Percentiles rank a stretch among this genome's conserved stretches.
These are phyloP conservation scores for Thielaviopsis euricoi DNA, from an alignment of 2,329 filamentous ascomycete genomes.

Conservation along the genomic window DNA sequence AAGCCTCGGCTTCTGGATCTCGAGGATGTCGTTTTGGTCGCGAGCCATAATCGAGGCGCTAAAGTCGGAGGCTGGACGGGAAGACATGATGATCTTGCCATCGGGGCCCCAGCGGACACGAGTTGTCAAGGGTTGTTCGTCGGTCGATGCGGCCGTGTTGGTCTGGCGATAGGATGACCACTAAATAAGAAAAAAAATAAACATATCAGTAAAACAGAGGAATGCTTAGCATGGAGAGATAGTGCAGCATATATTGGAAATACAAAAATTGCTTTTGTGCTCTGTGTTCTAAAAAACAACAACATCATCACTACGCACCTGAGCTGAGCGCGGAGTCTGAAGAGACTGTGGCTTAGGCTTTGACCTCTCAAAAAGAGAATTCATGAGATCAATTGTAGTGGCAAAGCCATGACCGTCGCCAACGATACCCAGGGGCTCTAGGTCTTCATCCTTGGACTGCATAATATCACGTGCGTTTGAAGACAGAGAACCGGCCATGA, in stretches of 20 bases:
- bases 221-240: neutral
- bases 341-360: conserved; percentile 37
- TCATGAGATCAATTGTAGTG: conserved; percentile 91
- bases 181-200: conserved; percentile 34
- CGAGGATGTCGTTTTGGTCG: conserved; percentile 17
- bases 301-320: conserved; percentile 56
- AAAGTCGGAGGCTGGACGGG: conserved; percentile 14
- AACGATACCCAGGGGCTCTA: conserved; percentile 12
- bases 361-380: conserved; percentile 70
- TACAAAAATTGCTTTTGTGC: neutral
- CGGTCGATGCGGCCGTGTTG: conserved; percentile 36
- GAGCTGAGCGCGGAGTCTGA: conserved; percentile 48
- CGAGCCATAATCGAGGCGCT: neutral
- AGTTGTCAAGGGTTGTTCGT: conserved; percentile 18
- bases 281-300: conserved; percentile 19
- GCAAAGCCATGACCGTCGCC: conserved; percentile 51
- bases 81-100: conserved; percentile 50
- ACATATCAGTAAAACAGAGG: conserved; percentile 14
- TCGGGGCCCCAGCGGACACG: conserved; percentile 67
- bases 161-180: conserved; percentile 73
- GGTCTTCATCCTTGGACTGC: conserved; percentile 5
- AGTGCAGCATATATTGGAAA: conserved; percentile 1
- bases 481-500: conserved; percentile 15
- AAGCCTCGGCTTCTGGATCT: conserved; percentile 37
- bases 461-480: conserved; percentile 11